A percentile compares a stretch with the other conserved stretches of the same genome.
Evolutionary conservation across 306 rosid genomes (phyloP).

Genomic region (Trifolium repens): DNA sequence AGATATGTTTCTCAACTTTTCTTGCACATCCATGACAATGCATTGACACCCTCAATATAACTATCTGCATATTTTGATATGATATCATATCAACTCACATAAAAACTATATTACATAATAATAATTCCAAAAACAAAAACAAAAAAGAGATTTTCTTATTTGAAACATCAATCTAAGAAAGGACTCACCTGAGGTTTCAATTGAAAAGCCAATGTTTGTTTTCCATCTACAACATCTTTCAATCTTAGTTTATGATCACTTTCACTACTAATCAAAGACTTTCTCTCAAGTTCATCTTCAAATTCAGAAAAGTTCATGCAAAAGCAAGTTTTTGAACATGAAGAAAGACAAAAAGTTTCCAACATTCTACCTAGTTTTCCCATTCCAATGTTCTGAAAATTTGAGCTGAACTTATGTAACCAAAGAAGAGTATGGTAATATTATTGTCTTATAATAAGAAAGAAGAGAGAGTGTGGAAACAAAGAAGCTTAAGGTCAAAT

Average conservation of each 20-base stretch:
- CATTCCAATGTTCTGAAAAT: constrained; percentile 58
- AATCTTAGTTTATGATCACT: constrained; percentile 57
- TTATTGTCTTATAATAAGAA: not conserved
- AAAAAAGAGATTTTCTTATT: not conserved
- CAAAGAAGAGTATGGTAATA: not conserved
- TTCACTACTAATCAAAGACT: constrained; percentile 54
- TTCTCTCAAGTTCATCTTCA: constrained; percentile 67
- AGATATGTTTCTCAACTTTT: constrained; percentile 85
- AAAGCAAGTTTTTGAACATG: constrained; percentile 68
- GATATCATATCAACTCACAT: constrained; percentile 17
- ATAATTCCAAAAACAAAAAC: not conserved
- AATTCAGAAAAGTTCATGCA: constrained; percentile 62
- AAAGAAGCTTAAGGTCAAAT: constrained; percentile 51
- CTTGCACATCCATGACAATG: constrained; percentile 94
- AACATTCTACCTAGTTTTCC: constrained; percentile 73
- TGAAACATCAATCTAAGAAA: not conserved
- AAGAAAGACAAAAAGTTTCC: constrained; percentile 62
- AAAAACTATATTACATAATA: not conserved
- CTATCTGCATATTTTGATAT: constrained; percentile 61
- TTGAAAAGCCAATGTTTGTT: constrained; percentile 88
- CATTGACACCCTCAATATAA: constrained; percentile 84
- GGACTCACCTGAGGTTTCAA: constrained; percentile 76
- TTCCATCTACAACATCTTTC: constrained; percentile 78
- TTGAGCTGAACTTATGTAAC: constrained; percentile 10
- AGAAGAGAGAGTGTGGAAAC: constrained; percentile 30